Conservation (phyloP, 495 filamentous ascomycete genomes). For the Penicillium longicatenatum region DNA sequence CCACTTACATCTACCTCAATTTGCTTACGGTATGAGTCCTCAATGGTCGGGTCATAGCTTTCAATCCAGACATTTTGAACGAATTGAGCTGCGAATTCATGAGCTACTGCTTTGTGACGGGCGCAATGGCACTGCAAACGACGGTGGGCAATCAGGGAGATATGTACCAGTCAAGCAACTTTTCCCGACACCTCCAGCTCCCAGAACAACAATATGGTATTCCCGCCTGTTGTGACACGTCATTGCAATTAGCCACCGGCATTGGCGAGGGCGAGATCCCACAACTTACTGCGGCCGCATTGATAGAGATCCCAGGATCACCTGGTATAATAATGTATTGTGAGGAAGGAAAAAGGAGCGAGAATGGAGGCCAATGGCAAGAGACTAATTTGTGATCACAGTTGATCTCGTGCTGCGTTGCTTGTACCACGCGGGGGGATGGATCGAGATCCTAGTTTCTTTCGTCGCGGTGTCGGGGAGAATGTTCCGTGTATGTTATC, state of each 20-base stretch:
- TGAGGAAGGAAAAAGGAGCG: neutral
- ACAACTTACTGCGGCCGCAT: constrained; percentile 57
- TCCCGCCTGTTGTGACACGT: constrained; percentile 58
- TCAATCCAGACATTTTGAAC: constrained; percentile 99
- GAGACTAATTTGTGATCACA: constrained; percentile 1
- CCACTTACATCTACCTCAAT: constrained; percentile 85
- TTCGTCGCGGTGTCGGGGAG: neutral
- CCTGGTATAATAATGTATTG: neutral
- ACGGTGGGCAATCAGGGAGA: neutral
- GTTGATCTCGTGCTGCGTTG: constrained; percentile 11
- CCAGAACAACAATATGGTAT: constrained; percentile 90
- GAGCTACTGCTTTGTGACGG: constrained; percentile 13
- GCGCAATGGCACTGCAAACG: constrained; percentile 5
- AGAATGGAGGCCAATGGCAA: constrained; percentile 1
- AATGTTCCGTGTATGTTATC: neutral
- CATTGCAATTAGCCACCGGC: constrained; percentile 26
- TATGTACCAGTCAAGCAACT: constrained; percentile 92
- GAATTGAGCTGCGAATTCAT: constrained; percentile 76
- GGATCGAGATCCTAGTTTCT: constrained; percentile 2
- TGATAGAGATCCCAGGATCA: constrained; percentile 22
- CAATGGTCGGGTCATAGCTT: constrained; percentile 97
- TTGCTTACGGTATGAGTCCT: constrained; percentile 95
- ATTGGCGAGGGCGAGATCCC: constrained; percentile 12
- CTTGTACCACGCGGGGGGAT: constrained; percentile 19
- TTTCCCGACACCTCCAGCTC: constrained; percentile 95